Evolutionary conservation across 768 basidiomycete genomes (phyloP).

Genomic region (Calocybe indica): DNA sequence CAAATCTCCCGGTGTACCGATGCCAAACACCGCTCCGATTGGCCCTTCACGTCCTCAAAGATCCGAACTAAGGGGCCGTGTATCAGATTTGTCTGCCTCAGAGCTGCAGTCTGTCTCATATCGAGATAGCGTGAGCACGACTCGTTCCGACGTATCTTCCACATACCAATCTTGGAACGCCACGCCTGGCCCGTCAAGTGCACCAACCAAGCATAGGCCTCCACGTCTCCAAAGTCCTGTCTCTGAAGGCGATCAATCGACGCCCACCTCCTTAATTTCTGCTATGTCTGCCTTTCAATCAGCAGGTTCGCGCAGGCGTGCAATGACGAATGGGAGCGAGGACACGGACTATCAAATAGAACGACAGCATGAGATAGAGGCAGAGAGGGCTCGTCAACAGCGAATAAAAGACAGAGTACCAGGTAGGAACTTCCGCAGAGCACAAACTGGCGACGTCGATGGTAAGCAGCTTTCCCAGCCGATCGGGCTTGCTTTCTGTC

Average conservation of each 20-base stretch:
- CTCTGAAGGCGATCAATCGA: constrained; percentile 27
- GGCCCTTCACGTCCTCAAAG: constrained; percentile 62
- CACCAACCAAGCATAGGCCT: constrained; percentile 15
- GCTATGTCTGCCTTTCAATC: constrained; percentile 70
- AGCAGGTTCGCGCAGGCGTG: constrained; percentile 53
- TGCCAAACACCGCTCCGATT: constrained; percentile 34
- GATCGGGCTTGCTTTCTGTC: neutral
- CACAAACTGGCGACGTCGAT: constrained; percentile 78
- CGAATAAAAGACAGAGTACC: constrained; percentile 66
- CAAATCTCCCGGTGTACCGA: constrained; percentile 27
- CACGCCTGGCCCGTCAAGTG: constrained; percentile 6
- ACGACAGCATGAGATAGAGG: constrained; percentile 54
- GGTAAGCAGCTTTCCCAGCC: constrained; percentile 35
- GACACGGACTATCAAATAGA: constrained; percentile 54
- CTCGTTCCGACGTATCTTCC: constrained; percentile 37
- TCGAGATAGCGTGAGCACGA: constrained; percentile 48
- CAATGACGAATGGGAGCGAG: constrained; percentile 43
- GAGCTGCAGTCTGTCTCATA: constrained; percentile 31
- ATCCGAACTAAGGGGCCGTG: constrained; percentile 56
- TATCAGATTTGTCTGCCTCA: constrained; percentile 46
- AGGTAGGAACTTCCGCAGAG: constrained; percentile 44
- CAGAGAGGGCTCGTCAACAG: constrained; percentile 60
- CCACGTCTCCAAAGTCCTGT: constrained; percentile 25
- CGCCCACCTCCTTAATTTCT: constrained; percentile 43
- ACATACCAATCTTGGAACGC: neutral